Evolutionary conservation across 305 asterid genomes (phyloP).

Genomic region (Rubia peregrina): DNA sequence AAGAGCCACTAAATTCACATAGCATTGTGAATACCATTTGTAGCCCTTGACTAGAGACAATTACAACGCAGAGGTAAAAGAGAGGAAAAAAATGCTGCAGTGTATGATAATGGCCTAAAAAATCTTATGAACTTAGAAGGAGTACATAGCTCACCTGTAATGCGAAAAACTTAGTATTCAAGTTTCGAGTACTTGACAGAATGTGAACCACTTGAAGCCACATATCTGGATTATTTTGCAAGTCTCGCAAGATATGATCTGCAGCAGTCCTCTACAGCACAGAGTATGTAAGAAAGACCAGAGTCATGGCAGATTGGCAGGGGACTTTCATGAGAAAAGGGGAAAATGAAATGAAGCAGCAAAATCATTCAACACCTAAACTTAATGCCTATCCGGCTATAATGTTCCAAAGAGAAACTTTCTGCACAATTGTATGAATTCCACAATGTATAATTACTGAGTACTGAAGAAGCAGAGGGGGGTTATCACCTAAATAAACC

Average conservation of each 20-base stretch:
- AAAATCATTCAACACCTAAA: neutral
- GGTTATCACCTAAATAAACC: neutral
- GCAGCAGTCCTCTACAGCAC: slow-evolving; percentile 81
- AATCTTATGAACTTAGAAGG: neutral
- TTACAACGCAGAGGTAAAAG: neutral
- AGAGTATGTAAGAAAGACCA: slow-evolving; percentile 7
- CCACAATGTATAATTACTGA: no score
- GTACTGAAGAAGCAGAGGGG: no score
- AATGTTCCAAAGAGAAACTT: no score
- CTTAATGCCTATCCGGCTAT: neutral
- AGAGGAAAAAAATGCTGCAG: neutral
- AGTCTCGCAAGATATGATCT: slow-evolving; percentile 83
- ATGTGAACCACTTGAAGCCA: slow-evolving; percentile 99
- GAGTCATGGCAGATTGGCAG: neutral
- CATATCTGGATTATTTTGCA: slow-evolving; percentile 92
- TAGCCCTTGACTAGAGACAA: neutral
- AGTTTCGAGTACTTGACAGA: slow-evolving; percentile 63
- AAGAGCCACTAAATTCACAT: neutral
- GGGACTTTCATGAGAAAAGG: neutral
- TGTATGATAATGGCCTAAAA: neutral
- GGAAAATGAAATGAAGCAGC: neutral
- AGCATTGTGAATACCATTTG: neutral
- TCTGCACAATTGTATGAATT: neutral
- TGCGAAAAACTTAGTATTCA: slow-evolving; percentile 89
- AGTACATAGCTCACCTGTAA: slow-evolving; percentile 62